Evolutionary conservation across 2,329 filamentous ascomycete species (phyloP), one percentile per base, ranked within the genome.

Genomic region (Alternaria arbusti): DNA sequence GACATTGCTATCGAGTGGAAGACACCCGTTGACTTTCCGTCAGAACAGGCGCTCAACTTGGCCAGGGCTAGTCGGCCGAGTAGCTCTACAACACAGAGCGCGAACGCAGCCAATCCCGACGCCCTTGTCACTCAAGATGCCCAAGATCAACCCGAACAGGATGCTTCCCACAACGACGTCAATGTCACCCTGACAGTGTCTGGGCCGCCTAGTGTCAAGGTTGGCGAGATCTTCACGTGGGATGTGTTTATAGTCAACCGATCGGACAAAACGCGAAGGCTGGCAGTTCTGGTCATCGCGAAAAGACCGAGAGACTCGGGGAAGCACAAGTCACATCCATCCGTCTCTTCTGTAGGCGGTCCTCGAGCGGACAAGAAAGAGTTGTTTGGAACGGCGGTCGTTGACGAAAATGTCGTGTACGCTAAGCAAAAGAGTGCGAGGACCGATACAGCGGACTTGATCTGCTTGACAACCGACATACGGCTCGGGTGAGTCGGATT

Each of bases 181-280:
- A 91, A 91, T 62, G 87, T 95, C 61, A 92, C 90, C 36, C 88
- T 95, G 81, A 93, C 90, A 44, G 90, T 96, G 74, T 87, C 86
- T 6, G 89, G 87, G 0, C 90, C 91, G 12, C 73, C 80, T 22
- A 83, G 85, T 57, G 83, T 92, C 23, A 84, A 83, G 61, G 86
- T 89, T 0, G 90, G 90, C 40, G 85, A 91, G 49, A 83, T 89
- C 54, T 94, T 96, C 76, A 82, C 84, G 44, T 93, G 92, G 89
- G 86, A 86, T 32, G 85, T 94, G 15, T 91, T 93, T 73, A 89
- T 94, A 40, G 90, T 93, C 67, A 96, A 95, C 78, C 88, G 90
- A 52, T 88, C 87, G 50, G 81, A 82, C 44, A 85, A 80, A 52
- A 80, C 86, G 3, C 87, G 91, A 54, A 92, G 92, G 73, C 84